Base-by-base conservation (phyloP, 73 alveolate genomes). In the Tetrahymena borealis region DNA sequence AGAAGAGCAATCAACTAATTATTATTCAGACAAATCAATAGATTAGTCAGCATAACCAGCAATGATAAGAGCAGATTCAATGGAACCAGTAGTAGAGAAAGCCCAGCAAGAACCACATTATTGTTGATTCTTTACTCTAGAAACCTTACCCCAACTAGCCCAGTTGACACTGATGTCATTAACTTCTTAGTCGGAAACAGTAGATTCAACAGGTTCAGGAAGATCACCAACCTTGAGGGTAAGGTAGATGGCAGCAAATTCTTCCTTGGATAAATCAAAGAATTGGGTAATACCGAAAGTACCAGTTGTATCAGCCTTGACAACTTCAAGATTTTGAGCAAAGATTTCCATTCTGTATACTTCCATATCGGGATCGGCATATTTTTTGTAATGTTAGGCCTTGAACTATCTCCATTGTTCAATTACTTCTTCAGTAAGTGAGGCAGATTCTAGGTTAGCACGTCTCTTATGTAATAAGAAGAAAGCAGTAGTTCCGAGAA, bases 1-100 rank as follows among this genome's bases (percentile, higher is more conserved):
- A 36, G 39, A 43, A 18, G 97, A 95, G 79, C 96, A 95, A 77
- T 95, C 97, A 91, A 95, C 93, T 10, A 95, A 91, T 39, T 94
- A 60, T 91, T 95, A 92, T 93, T 91, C 96, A 7, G 97, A 95
- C 31, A 95, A 78, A 36, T 32, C 78, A 40, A 36, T 35, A 16
- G 40, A 1, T 79, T 7, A 4, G 20, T 24, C 31, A 5, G 39
- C 90, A n/a, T 31, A 28, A 39, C 94, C 92, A 35, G 36, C 28
- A 78, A 40, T 90, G 78, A 28, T 28, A 37, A 79, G 90, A 20
- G 79, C 39, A 40, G 85, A 60, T 60, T 60, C 85, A 60, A 60
- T 35, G n/a, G 85, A 60, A 20, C 85, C 85, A 60, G 85, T 60
- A n/a, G 85, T 60, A 18, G 85, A 60, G 85, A 60, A 60, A 60